A percentile compares a stretch with the other conserved stretches of the same genome.
These are phyloP conservation scores for Ophiostoma novo-ulmi DNA, from an alignment of 2,329 filamentous ascomycete genomes.

Conservation along the genomic window DNA sequence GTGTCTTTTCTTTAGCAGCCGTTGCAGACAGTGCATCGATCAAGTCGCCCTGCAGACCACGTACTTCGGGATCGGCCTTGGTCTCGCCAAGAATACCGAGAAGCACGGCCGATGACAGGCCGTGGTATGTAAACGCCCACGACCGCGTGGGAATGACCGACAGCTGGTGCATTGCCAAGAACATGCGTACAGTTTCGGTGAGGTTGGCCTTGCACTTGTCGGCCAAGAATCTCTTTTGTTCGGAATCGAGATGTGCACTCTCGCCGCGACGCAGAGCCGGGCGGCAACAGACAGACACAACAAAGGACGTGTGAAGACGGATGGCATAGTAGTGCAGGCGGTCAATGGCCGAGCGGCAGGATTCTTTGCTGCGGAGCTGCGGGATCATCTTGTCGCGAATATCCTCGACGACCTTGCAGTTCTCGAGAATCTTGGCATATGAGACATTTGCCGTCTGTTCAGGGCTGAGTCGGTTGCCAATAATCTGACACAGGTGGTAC, in stretches of 20 bases:
- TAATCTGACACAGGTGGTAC: conserved; percentile 59
- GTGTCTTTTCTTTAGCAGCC: conserved; percentile 54
- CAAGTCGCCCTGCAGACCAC: conserved; percentile 58
- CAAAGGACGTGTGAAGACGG: conserved; percentile 60
- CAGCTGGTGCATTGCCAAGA: conserved; percentile 62
- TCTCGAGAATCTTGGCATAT: conserved; percentile 53
- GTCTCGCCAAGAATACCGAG: conserved; percentile 60
- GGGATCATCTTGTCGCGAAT: conserved; percentile 45
- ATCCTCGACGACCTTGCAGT: conserved; percentile 52
- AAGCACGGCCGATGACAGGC: conserved; percentile 59
- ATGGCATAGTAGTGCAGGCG: conserved; percentile 60
- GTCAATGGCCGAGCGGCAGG: conserved; percentile 60
- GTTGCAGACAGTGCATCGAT: conserved; percentile 60
- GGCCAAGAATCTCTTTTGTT: conserved; percentile 52
- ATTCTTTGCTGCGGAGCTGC: conserved; percentile 55
- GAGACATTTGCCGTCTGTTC: conserved; percentile 47
- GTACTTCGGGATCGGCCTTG: conserved; percentile 58
- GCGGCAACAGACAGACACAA: conserved; percentile 60
- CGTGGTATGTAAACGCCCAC: conserved; percentile 65
- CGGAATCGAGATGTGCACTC: conserved; percentile 44
- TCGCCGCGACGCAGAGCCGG: conserved; percentile 54
- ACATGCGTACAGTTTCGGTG: conserved; percentile 63
- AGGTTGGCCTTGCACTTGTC: conserved; percentile 58
- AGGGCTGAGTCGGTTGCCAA: conserved; percentile 53
- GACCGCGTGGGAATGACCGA: conserved; percentile 62